phyloP scores from a whole-genome alignment of 768 basidiomycete genomes.

The Termitomyces heimii region DNA sequence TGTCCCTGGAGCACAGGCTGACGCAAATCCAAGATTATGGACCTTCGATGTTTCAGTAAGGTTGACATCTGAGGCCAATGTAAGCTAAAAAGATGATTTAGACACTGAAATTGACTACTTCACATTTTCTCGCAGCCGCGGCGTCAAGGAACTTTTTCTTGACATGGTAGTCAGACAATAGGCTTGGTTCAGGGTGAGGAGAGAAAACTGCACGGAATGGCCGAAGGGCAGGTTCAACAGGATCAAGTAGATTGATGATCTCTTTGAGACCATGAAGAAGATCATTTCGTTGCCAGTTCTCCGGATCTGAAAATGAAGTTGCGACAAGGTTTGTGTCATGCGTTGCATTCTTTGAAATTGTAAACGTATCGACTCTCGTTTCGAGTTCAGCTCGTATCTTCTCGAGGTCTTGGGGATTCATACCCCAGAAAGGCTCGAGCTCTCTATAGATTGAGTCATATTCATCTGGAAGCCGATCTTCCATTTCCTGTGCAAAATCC shows the following conservation, averaged over 20 bases:
- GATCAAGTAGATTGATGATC: conserved; percentile 26
- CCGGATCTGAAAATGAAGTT: conserved; percentile 18
- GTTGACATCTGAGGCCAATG: conserved; percentile 16
- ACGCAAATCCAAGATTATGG: conserved; percentile 18
- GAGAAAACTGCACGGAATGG: conserved; percentile 36
- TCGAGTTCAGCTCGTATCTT: conserved; percentile 30
- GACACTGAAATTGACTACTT: neutral
- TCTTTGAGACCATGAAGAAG: conserved; percentile 18
- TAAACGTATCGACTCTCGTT: conserved; percentile 32
- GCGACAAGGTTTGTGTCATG: conserved; percentile 15
- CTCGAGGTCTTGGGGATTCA: conserved; percentile 40
- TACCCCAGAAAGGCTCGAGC: conserved; percentile 78
- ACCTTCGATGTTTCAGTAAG: conserved; percentile 11
- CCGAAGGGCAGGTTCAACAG: conserved; percentile 31
- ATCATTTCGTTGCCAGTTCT: conserved; percentile 15
- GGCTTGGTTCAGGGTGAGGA: conserved; percentile 31
- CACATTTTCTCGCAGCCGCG: conserved; percentile 24
- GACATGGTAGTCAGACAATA: conserved; percentile 26
- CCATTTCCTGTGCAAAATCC: conserved; percentile 56
- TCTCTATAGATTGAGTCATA: conserved; percentile 73
- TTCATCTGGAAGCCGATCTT: conserved; percentile 80
- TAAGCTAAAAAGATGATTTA: neutral
- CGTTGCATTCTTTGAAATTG: conserved; percentile 30
- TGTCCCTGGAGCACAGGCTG: conserved; percentile 25
- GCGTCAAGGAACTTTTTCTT: conserved; percentile 25